Evolutionary conservation across 2,329 filamentous ascomycete genomes (phyloP).

Genomic region (Aspergillus bombycis): DNA sequence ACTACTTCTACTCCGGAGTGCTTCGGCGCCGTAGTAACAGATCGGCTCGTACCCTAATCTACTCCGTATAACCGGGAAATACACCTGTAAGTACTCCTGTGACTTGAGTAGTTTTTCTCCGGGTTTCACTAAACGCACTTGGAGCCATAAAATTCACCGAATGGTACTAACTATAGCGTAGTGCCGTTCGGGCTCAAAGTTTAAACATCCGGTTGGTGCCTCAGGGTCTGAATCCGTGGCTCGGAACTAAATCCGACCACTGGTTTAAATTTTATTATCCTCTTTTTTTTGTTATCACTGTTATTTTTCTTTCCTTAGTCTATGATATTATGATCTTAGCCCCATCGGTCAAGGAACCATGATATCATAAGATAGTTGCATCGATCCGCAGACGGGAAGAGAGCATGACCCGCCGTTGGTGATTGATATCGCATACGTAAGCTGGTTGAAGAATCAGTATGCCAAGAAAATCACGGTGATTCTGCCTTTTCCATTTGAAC

Average conservation of each 20-base stretch:
- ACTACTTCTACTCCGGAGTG: neutral
- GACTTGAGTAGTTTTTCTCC: neutral
- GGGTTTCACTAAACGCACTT: neutral
- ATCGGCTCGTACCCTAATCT: neutral
- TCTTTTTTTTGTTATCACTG: neutral
- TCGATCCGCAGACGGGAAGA: neutral
- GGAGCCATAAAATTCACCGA: neutral
- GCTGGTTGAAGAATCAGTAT: constrained; percentile 5
- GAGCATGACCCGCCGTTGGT: neutral
- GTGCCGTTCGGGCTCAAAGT: neutral
- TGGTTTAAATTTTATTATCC: neutral
- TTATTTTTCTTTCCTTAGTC: neutral
- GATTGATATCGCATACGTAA: constrained; percentile 16
- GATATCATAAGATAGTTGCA: constrained; percentile 3
- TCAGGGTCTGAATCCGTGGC: neutral
- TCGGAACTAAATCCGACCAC: neutral
- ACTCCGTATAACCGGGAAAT: neutral
- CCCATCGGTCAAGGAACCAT: neutral
- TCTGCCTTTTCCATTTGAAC: neutral
- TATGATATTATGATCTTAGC: neutral
- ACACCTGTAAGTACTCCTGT: neutral
- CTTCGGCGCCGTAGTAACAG: neutral
- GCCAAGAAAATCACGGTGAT: constrained; percentile 11
- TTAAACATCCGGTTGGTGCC: neutral
- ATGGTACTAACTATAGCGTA: neutral